Percentiles rank a stretch among this genome's conserved stretches.
phyloP scores from a whole-genome alignment of 2,329 filamentous ascomycete species.

The Coleophoma eucalyptorum region DNA sequence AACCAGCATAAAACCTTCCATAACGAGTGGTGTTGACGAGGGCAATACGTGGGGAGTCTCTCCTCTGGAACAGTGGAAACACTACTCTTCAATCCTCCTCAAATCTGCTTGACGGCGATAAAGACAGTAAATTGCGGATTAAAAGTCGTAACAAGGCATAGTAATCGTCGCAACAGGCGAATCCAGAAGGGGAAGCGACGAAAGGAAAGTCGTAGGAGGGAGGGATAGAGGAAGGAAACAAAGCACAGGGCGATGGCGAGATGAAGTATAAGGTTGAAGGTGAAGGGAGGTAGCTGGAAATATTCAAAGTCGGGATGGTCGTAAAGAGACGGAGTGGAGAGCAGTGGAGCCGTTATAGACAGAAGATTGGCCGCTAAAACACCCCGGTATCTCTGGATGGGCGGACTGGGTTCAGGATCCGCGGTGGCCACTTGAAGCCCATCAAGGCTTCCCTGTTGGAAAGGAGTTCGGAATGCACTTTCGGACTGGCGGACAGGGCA shows the following conservation, averaged over 20 bases:
- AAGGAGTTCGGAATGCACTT: no score
- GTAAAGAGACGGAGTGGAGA: no score
- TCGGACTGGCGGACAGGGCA: no score
- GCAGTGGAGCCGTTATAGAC: no score
- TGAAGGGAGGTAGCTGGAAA: background rate
- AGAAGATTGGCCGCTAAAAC: no score
- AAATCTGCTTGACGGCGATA: background rate
- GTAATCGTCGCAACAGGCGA: background rate
- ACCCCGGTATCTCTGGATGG: no score
- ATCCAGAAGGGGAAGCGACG: background rate
- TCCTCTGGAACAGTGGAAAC: background rate
- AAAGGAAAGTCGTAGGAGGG: background rate
- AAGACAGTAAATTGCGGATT: background rate
- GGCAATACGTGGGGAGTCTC: background rate
- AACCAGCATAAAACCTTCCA: constrained; percentile 47
- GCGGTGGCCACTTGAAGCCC: no score
- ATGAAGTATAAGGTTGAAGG: background rate
- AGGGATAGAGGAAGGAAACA: background rate
- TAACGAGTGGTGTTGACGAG: constrained; percentile 15
- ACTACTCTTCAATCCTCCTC: background rate
- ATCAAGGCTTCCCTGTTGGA: no score
- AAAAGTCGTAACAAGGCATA: background rate
- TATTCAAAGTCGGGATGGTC: background rate
- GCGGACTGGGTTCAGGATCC: no score
- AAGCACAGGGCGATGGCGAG: background rate